These are phyloP conservation scores for Boletus pseudo-olivaceus DNA, from an alignment of 768 basidiomycete genomes.

Conservation along the genomic window DNA sequence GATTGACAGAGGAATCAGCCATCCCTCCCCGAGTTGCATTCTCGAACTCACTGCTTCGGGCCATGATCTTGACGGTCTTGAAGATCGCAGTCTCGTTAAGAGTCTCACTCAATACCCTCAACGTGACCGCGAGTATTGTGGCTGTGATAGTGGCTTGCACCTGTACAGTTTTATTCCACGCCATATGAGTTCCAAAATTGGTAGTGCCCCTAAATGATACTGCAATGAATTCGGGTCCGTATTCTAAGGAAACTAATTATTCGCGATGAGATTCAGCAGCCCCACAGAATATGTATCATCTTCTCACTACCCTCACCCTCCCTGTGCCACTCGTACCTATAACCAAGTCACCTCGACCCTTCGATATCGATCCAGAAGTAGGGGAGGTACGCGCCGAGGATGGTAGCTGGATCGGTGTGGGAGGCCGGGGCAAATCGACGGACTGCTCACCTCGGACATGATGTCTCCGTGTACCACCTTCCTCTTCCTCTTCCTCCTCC, in stretches of 20 bases:
- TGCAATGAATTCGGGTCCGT: not conserved
- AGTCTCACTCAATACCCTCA: slow-evolving; percentile 18
- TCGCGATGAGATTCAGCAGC: slow-evolving; percentile 7
- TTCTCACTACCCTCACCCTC: slow-evolving; percentile 51
- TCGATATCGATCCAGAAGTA: slow-evolving; percentile 45
- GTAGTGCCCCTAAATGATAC: slow-evolving; percentile 9
- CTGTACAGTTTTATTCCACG: slow-evolving; percentile 53
- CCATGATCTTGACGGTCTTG: slow-evolving; percentile 68
- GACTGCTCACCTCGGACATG: slow-evolving; percentile 36
- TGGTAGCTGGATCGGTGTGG: slow-evolving; percentile 40
- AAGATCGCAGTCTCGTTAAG: slow-evolving; percentile 28
- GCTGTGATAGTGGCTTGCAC: slow-evolving; percentile 49
- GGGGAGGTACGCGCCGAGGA: slow-evolving; percentile 51
- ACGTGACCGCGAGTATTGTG: slow-evolving; percentile 31
- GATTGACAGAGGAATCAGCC: slow-evolving; percentile 11
- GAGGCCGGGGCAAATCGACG: slow-evolving; percentile 34
- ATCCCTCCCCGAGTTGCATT: not conserved
- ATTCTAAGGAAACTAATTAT: slow-evolving; percentile 9
- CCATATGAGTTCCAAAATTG: slow-evolving; percentile 14
- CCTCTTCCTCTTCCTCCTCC: slow-evolving; percentile 39
- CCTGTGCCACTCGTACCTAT: slow-evolving; percentile 30
- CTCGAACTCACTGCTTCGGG: slow-evolving; percentile 63
- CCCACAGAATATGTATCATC: slow-evolving; percentile 32
- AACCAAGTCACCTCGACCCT: slow-evolving; percentile 37
- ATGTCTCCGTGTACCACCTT: slow-evolving; percentile 24